A percentile compares a stretch with the other conserved stretches of the same genome.
These are phyloP conservation scores for Chalciporus pseudorubinellus DNA, from an alignment of 768 basidiomycete genomes.

Conservation along the genomic window DNA sequence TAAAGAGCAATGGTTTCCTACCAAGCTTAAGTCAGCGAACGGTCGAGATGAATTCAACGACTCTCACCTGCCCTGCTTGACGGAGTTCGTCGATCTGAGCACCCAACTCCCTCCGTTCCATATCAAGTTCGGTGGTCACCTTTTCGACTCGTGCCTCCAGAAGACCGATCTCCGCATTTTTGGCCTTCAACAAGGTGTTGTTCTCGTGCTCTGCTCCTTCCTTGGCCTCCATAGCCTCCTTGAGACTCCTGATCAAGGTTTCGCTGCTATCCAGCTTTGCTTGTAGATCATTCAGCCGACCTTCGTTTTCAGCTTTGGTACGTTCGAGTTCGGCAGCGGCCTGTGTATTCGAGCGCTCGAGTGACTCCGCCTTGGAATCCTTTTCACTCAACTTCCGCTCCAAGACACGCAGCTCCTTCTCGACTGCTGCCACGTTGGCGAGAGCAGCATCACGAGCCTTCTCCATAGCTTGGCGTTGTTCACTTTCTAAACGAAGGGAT, in stretches of 20 bases:
- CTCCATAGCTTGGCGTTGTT: conserved; percentile 32
- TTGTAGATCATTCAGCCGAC: conserved; percentile 41
- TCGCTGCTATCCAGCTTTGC: conserved; percentile 45
- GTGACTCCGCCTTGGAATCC: conserved; percentile 42
- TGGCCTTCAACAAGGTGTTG: conserved; percentile 49
- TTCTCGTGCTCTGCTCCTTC: conserved; percentile 50
- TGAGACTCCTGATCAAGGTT: conserved; percentile 45
- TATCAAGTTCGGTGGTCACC: conserved; percentile 44
- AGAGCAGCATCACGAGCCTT: conserved; percentile 45
- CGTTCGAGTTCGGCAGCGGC: conserved; percentile 43
- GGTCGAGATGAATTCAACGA: not conserved
- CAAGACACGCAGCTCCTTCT: conserved; percentile 39
- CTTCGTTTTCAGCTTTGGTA: conserved; percentile 44
- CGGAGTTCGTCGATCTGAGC: conserved; percentile 81
- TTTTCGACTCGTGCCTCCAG: conserved; percentile 49
- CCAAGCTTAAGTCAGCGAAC: conserved; percentile 1
- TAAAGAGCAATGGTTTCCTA: conserved; percentile 95
- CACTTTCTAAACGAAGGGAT: conserved; percentile 20
- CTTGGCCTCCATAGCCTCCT: conserved; percentile 51
- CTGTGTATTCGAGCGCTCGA: conserved; percentile 45
- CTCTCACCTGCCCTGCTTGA: conserved; percentile 78
- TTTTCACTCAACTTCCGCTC: conserved; percentile 47
- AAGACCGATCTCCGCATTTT: conserved; percentile 57
- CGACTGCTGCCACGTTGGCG: conserved; percentile 40
- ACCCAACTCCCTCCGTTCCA: conserved; percentile 66